Conservation (phyloP, 192 early-diverging fungal genomes). For the Helicostylum pulchrum region DNA sequence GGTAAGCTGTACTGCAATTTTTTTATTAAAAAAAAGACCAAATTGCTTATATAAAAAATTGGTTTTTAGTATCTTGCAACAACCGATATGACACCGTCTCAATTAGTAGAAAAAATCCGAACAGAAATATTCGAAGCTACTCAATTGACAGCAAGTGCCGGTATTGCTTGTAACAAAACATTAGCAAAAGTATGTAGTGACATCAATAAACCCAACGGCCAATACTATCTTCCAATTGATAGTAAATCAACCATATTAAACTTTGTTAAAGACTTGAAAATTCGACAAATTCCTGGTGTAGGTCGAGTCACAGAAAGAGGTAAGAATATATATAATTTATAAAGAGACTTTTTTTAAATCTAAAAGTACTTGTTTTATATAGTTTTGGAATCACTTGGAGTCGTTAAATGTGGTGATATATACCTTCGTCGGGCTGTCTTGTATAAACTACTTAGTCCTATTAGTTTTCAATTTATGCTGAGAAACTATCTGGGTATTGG, state of each 20-base stretch:
- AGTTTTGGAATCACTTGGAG: slow-evolving; percentile 47
- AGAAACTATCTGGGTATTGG: slow-evolving; percentile 48
- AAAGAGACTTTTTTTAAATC: too few species aligned
- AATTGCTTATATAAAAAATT: not conserved
- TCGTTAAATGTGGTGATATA: slow-evolving; percentile 52
- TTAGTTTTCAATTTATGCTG: slow-evolving; percentile 47
- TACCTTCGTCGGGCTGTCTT: slow-evolving; percentile 37
- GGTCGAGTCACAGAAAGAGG: slow-evolving; percentile 54
- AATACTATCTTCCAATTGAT: slow-evolving; percentile 44
- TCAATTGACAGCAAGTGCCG: slow-evolving; percentile 44
- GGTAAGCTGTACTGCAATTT: slow-evolving; percentile 2
- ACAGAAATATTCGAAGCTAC: slow-evolving; percentile 45
- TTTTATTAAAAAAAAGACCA: not conserved
- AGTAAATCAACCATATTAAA: slow-evolving; percentile 37
- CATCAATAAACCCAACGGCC: slow-evolving; percentile 72
- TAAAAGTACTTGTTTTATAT: too few species aligned
- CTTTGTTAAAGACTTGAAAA: slow-evolving; percentile 43
- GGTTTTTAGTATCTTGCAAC: slow-evolving; percentile 37
- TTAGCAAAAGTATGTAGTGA: slow-evolving; percentile 56
- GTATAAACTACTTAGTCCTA: slow-evolving; percentile 42
- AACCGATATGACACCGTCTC: slow-evolving; percentile 28
- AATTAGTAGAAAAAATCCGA: slow-evolving; percentile 51
- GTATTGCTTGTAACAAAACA: slow-evolving; percentile 51
- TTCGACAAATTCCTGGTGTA: slow-evolving; percentile 54
- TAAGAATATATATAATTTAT: too few species aligned